Conservation (phyloP, 1,284 basidiomycete genomes). For the Albatrellus sp. region DNA sequence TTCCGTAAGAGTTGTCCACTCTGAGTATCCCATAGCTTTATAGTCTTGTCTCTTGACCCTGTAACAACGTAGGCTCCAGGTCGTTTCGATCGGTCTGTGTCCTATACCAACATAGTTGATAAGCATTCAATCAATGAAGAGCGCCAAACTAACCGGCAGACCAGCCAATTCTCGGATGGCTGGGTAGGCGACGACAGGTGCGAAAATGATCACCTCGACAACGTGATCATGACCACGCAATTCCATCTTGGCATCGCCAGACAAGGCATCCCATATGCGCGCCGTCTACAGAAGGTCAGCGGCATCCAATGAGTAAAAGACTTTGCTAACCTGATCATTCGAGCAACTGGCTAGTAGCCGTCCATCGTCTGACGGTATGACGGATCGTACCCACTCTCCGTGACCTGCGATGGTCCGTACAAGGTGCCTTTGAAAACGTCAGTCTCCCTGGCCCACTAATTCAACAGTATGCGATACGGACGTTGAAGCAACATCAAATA, state of each 20-base stretch:
- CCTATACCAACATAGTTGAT: too few species aligned
- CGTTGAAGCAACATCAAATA: constrained; percentile 67
- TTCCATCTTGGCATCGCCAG: constrained; percentile 56
- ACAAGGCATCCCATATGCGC: constrained; percentile 46
- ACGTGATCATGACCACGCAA: constrained; percentile 68
- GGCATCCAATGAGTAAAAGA: constrained; percentile 2
- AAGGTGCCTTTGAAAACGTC: constrained; percentile 31
- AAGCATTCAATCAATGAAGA: neutral
- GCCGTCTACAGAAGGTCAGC: constrained; percentile 45
- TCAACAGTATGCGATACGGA: constrained; percentile 19
- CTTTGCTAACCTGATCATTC: constrained; percentile 45
- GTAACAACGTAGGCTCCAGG: too few species aligned
- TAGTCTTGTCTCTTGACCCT: too few species aligned
- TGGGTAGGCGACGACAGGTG: constrained; percentile 41
- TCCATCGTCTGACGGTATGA: constrained; percentile 51
- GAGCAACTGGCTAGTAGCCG: constrained; percentile 50
- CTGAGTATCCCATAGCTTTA: too few species aligned
- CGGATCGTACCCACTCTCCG: constrained; percentile 60
- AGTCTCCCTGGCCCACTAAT: neutral
- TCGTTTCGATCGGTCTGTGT: too few species aligned
- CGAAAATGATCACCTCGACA: constrained; percentile 60
- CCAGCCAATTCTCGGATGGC: constrained; percentile 33
- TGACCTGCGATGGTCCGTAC: constrained; percentile 51
- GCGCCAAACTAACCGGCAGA: constrained; percentile 14
- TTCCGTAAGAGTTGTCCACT: too few species aligned